Percentiles rank a stretch among this genome's conserved stretches.
Conservation (phyloP, 2,329 filamentous ascomycete species). For the Fusarium paranaense region DNA sequence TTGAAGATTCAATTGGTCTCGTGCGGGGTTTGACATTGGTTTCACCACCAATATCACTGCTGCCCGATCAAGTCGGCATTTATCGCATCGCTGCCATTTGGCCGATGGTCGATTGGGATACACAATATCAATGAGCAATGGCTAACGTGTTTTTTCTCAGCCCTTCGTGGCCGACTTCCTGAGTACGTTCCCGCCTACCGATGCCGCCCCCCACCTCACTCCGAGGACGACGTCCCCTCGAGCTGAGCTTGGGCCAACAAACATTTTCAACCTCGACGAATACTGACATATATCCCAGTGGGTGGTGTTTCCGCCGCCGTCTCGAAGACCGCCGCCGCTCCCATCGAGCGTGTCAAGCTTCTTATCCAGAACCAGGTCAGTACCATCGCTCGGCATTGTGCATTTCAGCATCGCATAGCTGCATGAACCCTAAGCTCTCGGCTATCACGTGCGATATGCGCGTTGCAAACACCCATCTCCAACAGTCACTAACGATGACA, state of each 20-base stretch:
- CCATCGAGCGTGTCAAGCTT: slow-evolving; percentile 99
- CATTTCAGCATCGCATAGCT: neutral
- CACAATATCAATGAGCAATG: neutral
- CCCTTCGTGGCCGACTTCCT: slow-evolving; percentile 98
- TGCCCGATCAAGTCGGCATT: neutral
- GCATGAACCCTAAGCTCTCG: neutral
- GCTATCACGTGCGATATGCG: neutral
- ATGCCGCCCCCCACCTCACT: slow-evolving; percentile 27
- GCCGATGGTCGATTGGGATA: neutral
- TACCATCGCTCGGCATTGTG: slow-evolving; percentile 35
- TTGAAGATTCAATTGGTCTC: slow-evolving; percentile 32
- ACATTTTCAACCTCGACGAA: slow-evolving; percentile 10
- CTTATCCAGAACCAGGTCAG: slow-evolving; percentile 99
- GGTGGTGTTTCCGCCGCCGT: slow-evolving; percentile 99
- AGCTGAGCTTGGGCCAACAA: slow-evolving; percentile 12
- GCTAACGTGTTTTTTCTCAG: slow-evolving; percentile 58
- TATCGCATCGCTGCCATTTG: slow-evolving; percentile 13
- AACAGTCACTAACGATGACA: slow-evolving; percentile 47
- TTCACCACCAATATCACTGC: neutral
- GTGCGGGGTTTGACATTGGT: neutral
- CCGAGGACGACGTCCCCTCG: slow-evolving; percentile 15
- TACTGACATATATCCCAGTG: slow-evolving; percentile 69
- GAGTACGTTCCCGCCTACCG: slow-evolving; percentile 76
- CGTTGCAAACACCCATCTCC: neutral
- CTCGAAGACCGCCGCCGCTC: slow-evolving; percentile 99